phyloP scores from a whole-genome alignment of 2,329 filamentous ascomycete genomes.

The Thielaviopsis punctulata region DNA sequence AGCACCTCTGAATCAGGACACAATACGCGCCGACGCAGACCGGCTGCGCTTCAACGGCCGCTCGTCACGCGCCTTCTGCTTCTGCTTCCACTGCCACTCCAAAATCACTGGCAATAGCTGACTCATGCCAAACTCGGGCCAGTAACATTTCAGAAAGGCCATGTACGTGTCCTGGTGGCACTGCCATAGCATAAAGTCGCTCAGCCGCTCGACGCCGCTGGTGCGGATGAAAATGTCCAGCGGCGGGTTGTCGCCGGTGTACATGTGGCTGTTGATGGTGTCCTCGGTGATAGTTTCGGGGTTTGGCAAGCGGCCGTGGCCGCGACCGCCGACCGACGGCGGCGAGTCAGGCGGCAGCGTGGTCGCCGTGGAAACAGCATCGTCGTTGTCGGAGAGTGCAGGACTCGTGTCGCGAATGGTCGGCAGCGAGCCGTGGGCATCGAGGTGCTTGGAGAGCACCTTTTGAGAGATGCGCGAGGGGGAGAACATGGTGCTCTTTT shows the following conservation, averaged over 20 bases:
- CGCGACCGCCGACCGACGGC: constrained; percentile 17
- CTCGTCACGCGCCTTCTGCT: constrained; percentile 36
- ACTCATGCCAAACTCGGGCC: constrained; percentile 93
- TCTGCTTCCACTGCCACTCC: constrained; percentile 64
- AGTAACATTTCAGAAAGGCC: constrained; percentile 79
- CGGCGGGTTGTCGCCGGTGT: constrained; percentile 71
- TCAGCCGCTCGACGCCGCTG: constrained; percentile 79
- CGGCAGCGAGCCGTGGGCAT: constrained; percentile 28
- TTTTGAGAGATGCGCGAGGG: constrained; percentile 76
- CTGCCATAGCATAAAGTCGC: constrained; percentile 99
- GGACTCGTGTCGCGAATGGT: constrained; percentile 33
- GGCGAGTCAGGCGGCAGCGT: constrained; percentile 40
- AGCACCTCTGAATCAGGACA: background rate
- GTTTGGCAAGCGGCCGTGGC: constrained; percentile 35
- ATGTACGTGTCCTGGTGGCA: constrained; percentile 85
- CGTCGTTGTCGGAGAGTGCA: constrained; percentile 29
- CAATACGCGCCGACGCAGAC: constrained; percentile 11
- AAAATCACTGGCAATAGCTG: constrained; percentile 82
- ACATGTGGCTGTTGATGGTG: constrained; percentile 71
- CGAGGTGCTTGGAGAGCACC: constrained; percentile 52
- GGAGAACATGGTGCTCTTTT: constrained; percentile 61
- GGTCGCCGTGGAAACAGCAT: constrained; percentile 42
- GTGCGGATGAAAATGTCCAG: constrained; percentile 83
- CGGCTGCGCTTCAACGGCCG: constrained; percentile 21
- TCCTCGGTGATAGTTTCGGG: constrained; percentile 75